Evolutionary conservation across 352 stramenopile genomes (phyloP), one percentile per base, ranked within the genome.

Genomic region (Blastocystis sp.): DNA sequence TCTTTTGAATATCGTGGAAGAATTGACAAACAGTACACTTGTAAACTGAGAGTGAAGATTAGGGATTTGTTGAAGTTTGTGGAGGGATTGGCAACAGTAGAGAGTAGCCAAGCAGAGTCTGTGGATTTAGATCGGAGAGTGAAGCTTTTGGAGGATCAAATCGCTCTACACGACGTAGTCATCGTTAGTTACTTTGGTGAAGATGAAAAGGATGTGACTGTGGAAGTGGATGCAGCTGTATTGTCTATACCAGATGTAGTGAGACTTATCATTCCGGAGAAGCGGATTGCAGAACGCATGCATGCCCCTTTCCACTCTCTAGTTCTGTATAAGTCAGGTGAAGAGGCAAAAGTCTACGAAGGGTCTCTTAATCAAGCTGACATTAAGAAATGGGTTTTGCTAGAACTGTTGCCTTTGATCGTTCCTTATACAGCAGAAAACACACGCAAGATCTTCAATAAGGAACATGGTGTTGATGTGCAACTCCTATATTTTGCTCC

Each of bases 401-500:
- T 66, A 14, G 46, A 65, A 9, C 29, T 42, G 43, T 56, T 83
- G 11, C 71, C 71, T 52, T n/a, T 66, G 5, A 83, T 83, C 49
- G 71, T 83, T n/a, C 71, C 71, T 6, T 83, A 83, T 56, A 83
- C 71, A 1, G 46, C 43, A 19, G 35, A 29, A 6, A 67, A 52
- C 46, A 52, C 71, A 6, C 29, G 42, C 0, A 65, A 43, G 12
- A 24, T 66, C 14, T 83, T 83, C 51, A 43, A 67, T 56, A 83
- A 66, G 35, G 21, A 43, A 21, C 71, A 52, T 32, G 71, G 24
- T 0, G 49, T 83, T 7, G 21, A 61, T 49, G 12, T 65, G 16
- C 42, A 67, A 24, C 49, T 83, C 14, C 29, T 83, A 16, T 83
- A 65, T 21, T 83, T 83, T 56, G 71, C 71, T 29, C 49, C 71